Conservation (phyloP, 192 early-diverging fungal species). For the Paraglomus occultum region DNA sequence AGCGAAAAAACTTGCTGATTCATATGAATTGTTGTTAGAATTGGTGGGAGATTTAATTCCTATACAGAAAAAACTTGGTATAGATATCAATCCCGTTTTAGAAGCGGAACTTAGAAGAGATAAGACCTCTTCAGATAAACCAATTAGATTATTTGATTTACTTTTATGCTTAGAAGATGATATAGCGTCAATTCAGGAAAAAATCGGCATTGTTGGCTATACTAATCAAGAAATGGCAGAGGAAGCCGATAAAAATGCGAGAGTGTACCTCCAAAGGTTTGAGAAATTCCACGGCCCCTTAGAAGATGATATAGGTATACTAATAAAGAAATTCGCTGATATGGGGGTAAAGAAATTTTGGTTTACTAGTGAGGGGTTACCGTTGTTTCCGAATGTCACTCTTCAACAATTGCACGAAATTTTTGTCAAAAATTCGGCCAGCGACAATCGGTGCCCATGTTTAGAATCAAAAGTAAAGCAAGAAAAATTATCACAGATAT, state of each 20-base stretch:
- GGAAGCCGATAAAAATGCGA: constrained; percentile 6
- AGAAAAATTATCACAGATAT: constrained; percentile 19
- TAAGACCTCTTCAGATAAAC: constrained; percentile 15
- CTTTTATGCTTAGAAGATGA: constrained; percentile 22
- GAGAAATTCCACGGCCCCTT: background rate
- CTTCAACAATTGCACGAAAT: constrained; percentile 14
- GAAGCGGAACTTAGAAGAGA: constrained; percentile 18
- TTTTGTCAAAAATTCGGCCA: background rate
- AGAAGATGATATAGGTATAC: background rate
- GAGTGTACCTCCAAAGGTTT: background rate
- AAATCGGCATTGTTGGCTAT: constrained; percentile 10
- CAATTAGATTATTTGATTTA: constrained; percentile 21
- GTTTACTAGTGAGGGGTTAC: constrained; percentile 1
- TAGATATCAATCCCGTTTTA: constrained; percentile 21
- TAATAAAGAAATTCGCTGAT: constrained; percentile 2
- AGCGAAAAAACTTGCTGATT: constrained; percentile 18
- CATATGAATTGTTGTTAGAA: constrained; percentile 21
- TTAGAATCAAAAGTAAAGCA: constrained; percentile 18
- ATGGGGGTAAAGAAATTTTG: constrained; percentile 14
- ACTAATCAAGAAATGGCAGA: constrained; percentile 18
- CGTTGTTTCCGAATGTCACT: constrained; percentile 1
- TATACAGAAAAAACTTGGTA: constrained; percentile 16
- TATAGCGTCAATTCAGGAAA: constrained; percentile 17
- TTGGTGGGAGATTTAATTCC: constrained; percentile 9
- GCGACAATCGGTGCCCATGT: background rate